Evolutionary conservation across 805 yeast genomes (phyloP).

Genomic region (Candida pini): DNA sequence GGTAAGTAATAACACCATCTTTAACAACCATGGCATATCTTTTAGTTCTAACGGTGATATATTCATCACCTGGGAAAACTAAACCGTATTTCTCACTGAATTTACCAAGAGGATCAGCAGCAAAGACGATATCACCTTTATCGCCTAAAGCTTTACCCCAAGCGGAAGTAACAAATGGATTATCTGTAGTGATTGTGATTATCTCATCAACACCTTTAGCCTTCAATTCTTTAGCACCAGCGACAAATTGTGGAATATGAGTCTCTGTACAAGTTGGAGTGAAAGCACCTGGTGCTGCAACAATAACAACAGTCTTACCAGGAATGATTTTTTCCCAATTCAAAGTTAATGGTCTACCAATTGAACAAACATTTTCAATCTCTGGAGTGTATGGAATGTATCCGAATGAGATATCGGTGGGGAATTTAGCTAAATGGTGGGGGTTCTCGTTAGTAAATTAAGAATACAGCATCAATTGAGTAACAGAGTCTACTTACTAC

Average conservation of each 20-base stretch:
- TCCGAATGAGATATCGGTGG: slow-evolving; percentile 29
- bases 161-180: slow-evolving; percentile 37
- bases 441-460: slow-evolving; percentile 3
- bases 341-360: slow-evolving; percentile 33
- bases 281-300: slow-evolving; percentile 48
- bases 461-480: not conserved
- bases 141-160: slow-evolving; percentile 45
- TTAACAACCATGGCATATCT: slow-evolving; percentile 72
- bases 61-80: slow-evolving; percentile 47
- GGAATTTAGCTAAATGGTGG: slow-evolving; percentile 16
- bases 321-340: slow-evolving; percentile 32
- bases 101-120: slow-evolving; percentile 21
- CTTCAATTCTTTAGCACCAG: slow-evolving; percentile 30
- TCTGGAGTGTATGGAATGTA: slow-evolving; percentile 38
- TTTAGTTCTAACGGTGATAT: slow-evolving; percentile 53
- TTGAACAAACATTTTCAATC: slow-evolving; percentile 32
- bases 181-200: slow-evolving; percentile 35
- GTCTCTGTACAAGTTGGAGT: slow-evolving; percentile 43
- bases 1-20: slow-evolving; percentile 26
- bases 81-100: slow-evolving; percentile 60
- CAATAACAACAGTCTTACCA: slow-evolving; percentile 33
- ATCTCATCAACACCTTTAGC: slow-evolving; percentile 34
- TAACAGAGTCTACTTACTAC: slow-evolving; percentile 4
- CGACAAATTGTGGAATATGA: slow-evolving; percentile 37
- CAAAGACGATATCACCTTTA: slow-evolving; percentile 34